Evolutionary conservation across 441 rosid genomes (phyloP).

Genomic region (Arabidopsis hybrid): DNA sequence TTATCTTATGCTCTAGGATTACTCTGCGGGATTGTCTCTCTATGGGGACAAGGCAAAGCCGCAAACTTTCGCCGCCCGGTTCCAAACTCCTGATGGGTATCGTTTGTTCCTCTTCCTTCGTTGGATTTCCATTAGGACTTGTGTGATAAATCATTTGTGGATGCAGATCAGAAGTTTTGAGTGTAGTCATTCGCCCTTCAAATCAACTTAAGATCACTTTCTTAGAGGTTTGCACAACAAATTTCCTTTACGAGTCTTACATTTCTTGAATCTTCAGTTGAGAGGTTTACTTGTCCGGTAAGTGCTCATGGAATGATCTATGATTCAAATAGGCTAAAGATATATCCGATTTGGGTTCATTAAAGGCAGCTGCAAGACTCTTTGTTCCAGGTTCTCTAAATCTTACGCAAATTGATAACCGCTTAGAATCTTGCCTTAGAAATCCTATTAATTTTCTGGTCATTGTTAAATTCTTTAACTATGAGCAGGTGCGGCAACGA

Average conservation of each 20-base stretch:
- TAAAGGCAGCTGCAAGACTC: slow-evolving; percentile 81
- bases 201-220: slow-evolving; percentile 93
- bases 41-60: slow-evolving; percentile 96
- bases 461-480: slow-evolving; percentile 12
- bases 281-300: neutral
- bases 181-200: slow-evolving; percentile 78
- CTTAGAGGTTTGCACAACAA: slow-evolving; percentile 69
- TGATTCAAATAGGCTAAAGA: slow-evolving; percentile 77
- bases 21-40: slow-evolving; percentile 77
- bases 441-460: slow-evolving; percentile 8
- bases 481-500: slow-evolving; percentile 74
- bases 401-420: neutral
- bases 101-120: slow-evolving; percentile 8
- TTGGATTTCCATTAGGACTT: neutral
- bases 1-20: slow-evolving; percentile 63
- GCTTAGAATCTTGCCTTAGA: slow-evolving; percentile 5
- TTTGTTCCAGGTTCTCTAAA: slow-evolving; percentile 75
- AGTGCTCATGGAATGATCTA: slow-evolving; percentile 30
- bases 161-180: slow-evolving; percentile 79
- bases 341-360: slow-evolving; percentile 78
- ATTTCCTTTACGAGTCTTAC: slow-evolving; percentile 9
- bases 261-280: slow-evolving; percentile 7
- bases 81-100: slow-evolving; percentile 89
- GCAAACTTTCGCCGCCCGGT: slow-evolving; percentile 82
- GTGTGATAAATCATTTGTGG: slow-evolving; percentile 27